Conservation (phyloP, 1,284 basidiomycete species). For the Marasmius fiardii region DNA sequence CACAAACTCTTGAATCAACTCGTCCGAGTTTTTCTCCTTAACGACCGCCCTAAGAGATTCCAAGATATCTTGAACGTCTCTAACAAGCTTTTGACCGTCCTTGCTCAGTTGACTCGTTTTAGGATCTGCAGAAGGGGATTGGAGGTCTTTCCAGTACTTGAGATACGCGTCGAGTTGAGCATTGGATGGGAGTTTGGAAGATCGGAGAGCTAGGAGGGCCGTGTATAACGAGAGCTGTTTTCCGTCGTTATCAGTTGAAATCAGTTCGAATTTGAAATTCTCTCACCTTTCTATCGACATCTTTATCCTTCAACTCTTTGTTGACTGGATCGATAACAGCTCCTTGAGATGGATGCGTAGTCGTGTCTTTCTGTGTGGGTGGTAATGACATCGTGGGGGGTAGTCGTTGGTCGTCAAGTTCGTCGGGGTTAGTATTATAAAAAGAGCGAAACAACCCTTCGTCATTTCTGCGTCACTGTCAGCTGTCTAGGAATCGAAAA, state of each 20-base stretch:
- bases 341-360: conserved; percentile 48
- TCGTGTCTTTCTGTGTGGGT: conserved; percentile 54
- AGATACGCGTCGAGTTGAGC: conserved; percentile 62
- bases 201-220: conserved; percentile 74
- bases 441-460: no score
- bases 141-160: conserved; percentile 51
- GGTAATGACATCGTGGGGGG: conserved; percentile 71
- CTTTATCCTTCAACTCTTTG: conserved; percentile 48
- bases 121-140: conserved; percentile 54
- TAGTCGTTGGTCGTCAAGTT: no score
- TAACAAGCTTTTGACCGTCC: conserved; percentile 74
- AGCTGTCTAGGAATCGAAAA: no score
- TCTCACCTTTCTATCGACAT: conserved; percentile 62
- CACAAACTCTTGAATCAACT: conserved; percentile 85
- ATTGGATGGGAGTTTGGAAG: conserved; percentile 80
- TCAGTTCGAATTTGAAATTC: no score
- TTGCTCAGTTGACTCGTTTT: conserved; percentile 50
- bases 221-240: conserved; percentile 73
- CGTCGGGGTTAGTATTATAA: no score
- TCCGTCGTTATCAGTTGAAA: no score
- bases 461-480: no score
- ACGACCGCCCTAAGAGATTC: conserved; percentile 70
- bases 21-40: conserved; percentile 82
- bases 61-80: conserved; percentile 73
- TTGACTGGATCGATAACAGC: conserved; percentile 59